A percentile compares a stretch with the other conserved stretches of the same genome.
These are phyloP conservation scores for Solanum etuberosum DNA, from an alignment of 257 asterid genomes.

Conservation along the genomic window DNA sequence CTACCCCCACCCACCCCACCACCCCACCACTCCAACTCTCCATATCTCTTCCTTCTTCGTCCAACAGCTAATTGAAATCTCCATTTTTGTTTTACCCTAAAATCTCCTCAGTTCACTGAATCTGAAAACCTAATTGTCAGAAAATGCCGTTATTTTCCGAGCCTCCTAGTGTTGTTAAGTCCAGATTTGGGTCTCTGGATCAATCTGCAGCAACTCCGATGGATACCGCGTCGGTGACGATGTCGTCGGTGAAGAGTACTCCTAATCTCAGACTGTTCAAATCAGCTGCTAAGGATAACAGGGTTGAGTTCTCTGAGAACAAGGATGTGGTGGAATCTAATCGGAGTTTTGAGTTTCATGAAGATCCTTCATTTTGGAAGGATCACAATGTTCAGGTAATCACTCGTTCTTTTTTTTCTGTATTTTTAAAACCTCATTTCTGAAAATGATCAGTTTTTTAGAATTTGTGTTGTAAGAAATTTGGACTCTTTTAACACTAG, in stretches of 20 bases:
- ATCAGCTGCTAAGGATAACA: slow-evolving; percentile 34
- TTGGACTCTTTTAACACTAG: neutral
- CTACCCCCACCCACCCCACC: neutral
- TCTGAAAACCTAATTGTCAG: neutral
- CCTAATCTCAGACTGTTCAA: slow-evolving; percentile 39
- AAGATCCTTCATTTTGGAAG: slow-evolving; percentile 75
- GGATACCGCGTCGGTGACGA: slow-evolving; percentile 18
- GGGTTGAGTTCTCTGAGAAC: slow-evolving; percentile 16
- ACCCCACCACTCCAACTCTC: neutral
- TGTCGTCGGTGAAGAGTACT: slow-evolving; percentile 35
- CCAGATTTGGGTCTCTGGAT: slow-evolving; percentile 45
- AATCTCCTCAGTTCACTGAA: neutral
- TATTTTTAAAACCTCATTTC: neutral
- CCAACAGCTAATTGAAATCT: neutral
- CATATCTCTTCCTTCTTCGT: neutral
- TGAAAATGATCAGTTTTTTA: neutral
- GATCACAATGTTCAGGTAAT: slow-evolving; percentile 81
- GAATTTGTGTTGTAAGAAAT: neutral
- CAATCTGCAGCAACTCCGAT: slow-evolving; percentile 8
- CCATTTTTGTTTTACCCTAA: neutral
- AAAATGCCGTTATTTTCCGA: slow-evolving; percentile 51
- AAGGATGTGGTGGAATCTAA: slow-evolving; percentile 6
- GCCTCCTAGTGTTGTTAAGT: slow-evolving; percentile 47
- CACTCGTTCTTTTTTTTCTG: neutral
- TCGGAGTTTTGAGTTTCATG: slow-evolving; percentile 47